Conservation (phyloP, 306 rosid genomes). For the Alnus glutinosa region DNA sequence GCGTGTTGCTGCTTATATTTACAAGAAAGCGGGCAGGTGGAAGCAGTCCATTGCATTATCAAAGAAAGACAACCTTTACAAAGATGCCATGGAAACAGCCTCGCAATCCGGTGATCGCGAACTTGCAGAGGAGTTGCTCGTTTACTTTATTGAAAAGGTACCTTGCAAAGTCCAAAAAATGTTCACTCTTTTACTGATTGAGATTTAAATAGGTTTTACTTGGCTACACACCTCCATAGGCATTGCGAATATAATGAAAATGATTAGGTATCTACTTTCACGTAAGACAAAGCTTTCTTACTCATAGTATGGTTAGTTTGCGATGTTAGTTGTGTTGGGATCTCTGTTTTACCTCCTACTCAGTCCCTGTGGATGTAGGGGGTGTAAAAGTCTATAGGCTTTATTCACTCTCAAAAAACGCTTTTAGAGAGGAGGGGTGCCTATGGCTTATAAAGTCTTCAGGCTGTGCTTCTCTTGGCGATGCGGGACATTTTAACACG, state of each 20-base stretch:
- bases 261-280: background rate
- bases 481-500: no score
- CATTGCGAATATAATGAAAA: background rate
- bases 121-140: constrained; percentile 96
- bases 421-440: no score
- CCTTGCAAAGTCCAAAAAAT: constrained; percentile 7
- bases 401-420: no score
- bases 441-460: no score
- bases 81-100: constrained; percentile 99
- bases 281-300: background rate
- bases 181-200: background rate
- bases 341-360: background rate
- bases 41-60: constrained; percentile 98
- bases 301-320: background rate
- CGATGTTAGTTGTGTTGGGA: background rate
- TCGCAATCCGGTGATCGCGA: constrained; percentile 98
- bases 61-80: constrained; percentile 98
- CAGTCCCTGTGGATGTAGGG: background rate
- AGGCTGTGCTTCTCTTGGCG: no score
- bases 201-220: constrained; percentile 5
- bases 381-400: no score
- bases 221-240: background rate
- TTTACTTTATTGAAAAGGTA: constrained; percentile 95
- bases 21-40: constrained; percentile 99
- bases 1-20: constrained; percentile 97